Evolutionary conservation across 208 protist genomes (phyloP), one percentile per base, ranked within the genome.

Genomic region (Endotrypanum monterogeii): DNA sequence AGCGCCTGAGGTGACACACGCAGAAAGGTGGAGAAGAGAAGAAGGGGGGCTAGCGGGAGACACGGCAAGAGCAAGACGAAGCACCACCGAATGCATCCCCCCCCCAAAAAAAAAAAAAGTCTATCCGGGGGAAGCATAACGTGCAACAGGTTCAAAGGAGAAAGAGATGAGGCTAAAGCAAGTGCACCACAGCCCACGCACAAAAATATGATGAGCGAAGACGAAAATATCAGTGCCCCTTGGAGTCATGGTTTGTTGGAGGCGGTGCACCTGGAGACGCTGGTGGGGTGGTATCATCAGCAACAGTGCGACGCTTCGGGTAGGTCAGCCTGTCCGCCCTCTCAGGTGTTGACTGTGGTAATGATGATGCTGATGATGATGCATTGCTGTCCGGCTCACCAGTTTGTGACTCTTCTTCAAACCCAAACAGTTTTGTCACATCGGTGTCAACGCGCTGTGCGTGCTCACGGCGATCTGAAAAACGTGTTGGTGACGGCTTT

Each of bases 361-460:
- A 58, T 12, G 68, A 74, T n/a, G 77, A 82, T 0, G 30, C 58
- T 12, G 68, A 74, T n/a, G 77, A 82, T 0, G 30, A 56, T n/a
- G n/a, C 18, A 56, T 18, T 25, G 66, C n/a, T 3, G 18, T 8
- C 32, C 55, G 62, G n/a, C 11, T 54, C 66, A 28, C 37, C 23
- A n/a, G 58, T 37, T 28, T 30, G 66, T 25, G 50, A 1, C 12
- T 28, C 60, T 7, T 52, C 68, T 23, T 74, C 52, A 54, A 73
- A 57, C 32, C 80, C 69, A 61, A 81, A 82, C 2, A 86, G 70
- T 62, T 76, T 81, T 61, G 67, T 48, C 14, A 88, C 78, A 60
- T 88, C 74, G 5, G 77, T 84, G 78, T 84, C 83, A 18, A 84
- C 55, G n/a, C 37, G 79, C 71, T 84, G 75, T 18, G 76, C 83